A percentile compares a stretch with the other conserved stretches of the same genome.
These are phyloP conservation scores for Aureobasidium sp. DNA, from an alignment of 2,329 filamentous ascomycete genomes.

Conservation along the genomic window DNA sequence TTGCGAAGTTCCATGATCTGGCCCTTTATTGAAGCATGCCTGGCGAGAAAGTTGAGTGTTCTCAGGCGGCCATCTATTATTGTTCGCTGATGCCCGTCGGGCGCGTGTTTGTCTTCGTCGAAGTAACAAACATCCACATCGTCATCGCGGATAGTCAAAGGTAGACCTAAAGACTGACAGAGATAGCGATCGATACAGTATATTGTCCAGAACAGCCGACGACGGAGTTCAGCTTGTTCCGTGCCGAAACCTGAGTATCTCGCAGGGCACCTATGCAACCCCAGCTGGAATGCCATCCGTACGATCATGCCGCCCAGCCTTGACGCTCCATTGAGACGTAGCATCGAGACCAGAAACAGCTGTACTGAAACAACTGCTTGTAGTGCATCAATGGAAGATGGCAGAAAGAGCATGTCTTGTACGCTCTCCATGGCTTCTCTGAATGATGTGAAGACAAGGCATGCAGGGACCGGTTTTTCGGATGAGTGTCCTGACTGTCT, in stretches of 20 bases:
- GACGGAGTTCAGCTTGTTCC: conserved; percentile 40
- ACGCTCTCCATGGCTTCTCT: conserved; percentile 44
- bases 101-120: conserved; percentile 37
- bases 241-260: conserved; percentile 43
- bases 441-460: conserved; percentile 40
- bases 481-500: conserved; percentile 31
- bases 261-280: conserved; percentile 49
- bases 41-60: conserved; percentile 30
- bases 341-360: conserved; percentile 47
- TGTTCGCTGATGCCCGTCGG: conserved; percentile 12
- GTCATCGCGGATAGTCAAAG: conserved; percentile 47
- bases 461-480: conserved; percentile 29
- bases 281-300: conserved; percentile 48
- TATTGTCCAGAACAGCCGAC: conserved; percentile 49
- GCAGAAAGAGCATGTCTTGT: conserved; percentile 38
- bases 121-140: conserved; percentile 52
- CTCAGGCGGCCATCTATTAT: not conserved
- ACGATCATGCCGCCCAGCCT: conserved; percentile 47
- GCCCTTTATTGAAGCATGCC: conserved; percentile 42
- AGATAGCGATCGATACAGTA: conserved; percentile 49
- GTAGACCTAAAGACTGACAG: conserved; percentile 48
- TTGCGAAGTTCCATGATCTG: conserved; percentile 46
- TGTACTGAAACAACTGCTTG: conserved; percentile 48
- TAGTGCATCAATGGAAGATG: conserved; percentile 38
- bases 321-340: conserved; percentile 50